Percentiles rank a stretch among this genome's conserved stretches.
phyloP scores from a whole-genome alignment of 768 basidiomycete species.

The Termitomyces sp. region DNA sequence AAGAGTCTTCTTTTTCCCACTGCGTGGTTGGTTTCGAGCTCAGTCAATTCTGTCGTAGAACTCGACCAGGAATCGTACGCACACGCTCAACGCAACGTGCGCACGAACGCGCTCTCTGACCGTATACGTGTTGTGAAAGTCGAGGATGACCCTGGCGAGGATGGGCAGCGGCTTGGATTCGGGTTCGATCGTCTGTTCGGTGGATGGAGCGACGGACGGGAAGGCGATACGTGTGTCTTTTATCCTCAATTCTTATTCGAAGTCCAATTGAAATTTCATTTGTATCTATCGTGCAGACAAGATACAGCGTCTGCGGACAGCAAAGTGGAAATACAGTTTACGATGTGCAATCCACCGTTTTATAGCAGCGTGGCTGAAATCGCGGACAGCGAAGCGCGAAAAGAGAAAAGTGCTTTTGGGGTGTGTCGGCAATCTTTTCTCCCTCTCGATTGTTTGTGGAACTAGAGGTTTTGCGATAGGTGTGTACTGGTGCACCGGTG shows the following conservation, averaged over 20 bases:
- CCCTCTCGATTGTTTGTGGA: neutral
- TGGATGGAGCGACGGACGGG: neutral
- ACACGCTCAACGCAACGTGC: slow-evolving; percentile 54
- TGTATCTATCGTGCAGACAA: too few relatives aligned
- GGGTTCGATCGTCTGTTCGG: slow-evolving; percentile 11
- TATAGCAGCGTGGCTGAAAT: slow-evolving; percentile 77
- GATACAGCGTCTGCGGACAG: neutral
- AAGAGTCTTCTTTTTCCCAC: neutral
- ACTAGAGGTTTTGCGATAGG: slow-evolving; percentile 30
- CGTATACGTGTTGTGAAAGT: slow-evolving; percentile 43
- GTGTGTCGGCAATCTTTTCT: slow-evolving; percentile 34
- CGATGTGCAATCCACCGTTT: slow-evolving; percentile 97
- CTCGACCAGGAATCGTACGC: slow-evolving; percentile 59
- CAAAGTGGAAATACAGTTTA: slow-evolving; percentile 56
- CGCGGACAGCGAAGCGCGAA: slow-evolving; percentile 46
- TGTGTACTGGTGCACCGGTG: slow-evolving; percentile 78
- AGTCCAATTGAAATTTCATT: too few relatives aligned
- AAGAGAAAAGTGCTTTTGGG: slow-evolving; percentile 63
- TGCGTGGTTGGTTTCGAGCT: too few relatives aligned
- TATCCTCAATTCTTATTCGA: too few relatives aligned
- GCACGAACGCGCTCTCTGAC: slow-evolving; percentile 45
- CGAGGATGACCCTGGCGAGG: slow-evolving; percentile 19
- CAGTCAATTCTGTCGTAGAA: too few relatives aligned
- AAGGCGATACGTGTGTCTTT: neutral
- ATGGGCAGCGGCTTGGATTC: slow-evolving; percentile 9